Conservation (phyloP, 2,329 filamentous ascomycete species). For the Paecilomyces dactylethromorphus region DNA sequence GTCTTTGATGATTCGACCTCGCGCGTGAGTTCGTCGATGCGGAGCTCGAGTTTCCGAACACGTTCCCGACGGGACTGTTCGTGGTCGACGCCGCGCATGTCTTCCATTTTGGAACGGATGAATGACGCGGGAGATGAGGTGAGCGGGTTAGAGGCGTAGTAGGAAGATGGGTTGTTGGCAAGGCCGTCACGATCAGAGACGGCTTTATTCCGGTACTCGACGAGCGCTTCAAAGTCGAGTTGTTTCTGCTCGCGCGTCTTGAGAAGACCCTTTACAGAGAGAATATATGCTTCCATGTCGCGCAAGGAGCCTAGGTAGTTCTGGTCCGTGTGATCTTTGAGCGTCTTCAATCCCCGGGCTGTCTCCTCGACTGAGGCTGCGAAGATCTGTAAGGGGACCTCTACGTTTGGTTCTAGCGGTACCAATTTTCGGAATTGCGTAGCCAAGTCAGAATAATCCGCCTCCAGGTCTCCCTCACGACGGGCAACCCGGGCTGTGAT, state of each 20-base stretch:
- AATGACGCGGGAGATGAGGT: conserved; percentile 72
- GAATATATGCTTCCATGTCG: conserved; percentile 92
- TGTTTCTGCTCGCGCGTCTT: conserved; percentile 96
- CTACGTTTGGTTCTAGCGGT: conserved; percentile 78
- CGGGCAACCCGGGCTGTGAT: conserved; percentile 87
- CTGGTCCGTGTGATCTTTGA: conserved; percentile 89
- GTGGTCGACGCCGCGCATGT: conserved; percentile 93
- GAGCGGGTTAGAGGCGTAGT: conserved; percentile 48
- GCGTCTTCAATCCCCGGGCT: conserved; percentile 65
- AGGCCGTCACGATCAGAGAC: conserved; percentile 79
- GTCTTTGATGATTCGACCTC: conserved; percentile 85
- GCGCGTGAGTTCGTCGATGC: conserved; percentile 82
- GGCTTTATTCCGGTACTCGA: conserved; percentile 90
- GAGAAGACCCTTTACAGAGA: conserved; percentile 78
- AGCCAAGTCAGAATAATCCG: conserved; percentile 81
- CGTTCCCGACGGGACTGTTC: conserved; percentile 84
- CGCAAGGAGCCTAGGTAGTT: conserved; percentile 88
- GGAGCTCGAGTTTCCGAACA: conserved; percentile 80
- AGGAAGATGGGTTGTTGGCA: conserved; percentile 54
- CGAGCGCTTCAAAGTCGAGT: conserved; percentile 91
- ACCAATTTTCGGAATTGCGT: conserved; percentile 94
- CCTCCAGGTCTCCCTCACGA: conserved; percentile 78
- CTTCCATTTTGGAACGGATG: conserved; percentile 88
- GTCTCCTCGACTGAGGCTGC: conserved; percentile 80
- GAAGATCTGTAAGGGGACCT: conserved; percentile 75